Evolutionary conservation across 768 basidiomycete species (phyloP).

Genomic region (Suillus occidentalis): DNA sequence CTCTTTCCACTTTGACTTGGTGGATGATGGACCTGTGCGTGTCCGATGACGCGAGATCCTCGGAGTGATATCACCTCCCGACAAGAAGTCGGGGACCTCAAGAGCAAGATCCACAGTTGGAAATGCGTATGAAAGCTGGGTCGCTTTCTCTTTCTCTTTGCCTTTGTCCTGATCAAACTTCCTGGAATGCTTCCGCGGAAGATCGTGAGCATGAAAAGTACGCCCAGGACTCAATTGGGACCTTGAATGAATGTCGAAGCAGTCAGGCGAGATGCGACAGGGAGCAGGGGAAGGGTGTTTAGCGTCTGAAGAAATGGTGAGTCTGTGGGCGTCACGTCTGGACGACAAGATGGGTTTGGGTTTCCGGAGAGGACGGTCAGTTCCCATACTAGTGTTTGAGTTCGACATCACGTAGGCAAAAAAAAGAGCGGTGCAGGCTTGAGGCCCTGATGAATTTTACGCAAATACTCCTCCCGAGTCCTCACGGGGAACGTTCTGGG

Average conservation of each 20-base stretch:
- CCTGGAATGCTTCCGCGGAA: slow-evolving; percentile 25
- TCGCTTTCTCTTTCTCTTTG: slow-evolving; percentile 28
- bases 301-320: slow-evolving; percentile 17
- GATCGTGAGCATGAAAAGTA: slow-evolving; percentile 11
- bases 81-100: slow-evolving; percentile 26
- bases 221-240: slow-evolving; percentile 39
- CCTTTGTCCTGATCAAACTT: slow-evolving; percentile 25
- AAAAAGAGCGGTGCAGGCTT: not conserved
- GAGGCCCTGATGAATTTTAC: slow-evolving; percentile 2
- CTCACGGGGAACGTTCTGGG: not conserved
- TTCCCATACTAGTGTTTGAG: slow-evolving; percentile 13
- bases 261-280: slow-evolving; percentile 31
- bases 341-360: slow-evolving; percentile 60
- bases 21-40: slow-evolving; percentile 55
- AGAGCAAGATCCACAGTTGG: slow-evolving; percentile 27
- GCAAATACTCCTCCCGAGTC: not conserved
- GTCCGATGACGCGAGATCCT: slow-evolving; percentile 51
- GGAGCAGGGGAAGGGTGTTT: slow-evolving; percentile 15
- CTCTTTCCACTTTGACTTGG: slow-evolving; percentile 42
- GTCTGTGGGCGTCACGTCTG: slow-evolving; percentile 46
- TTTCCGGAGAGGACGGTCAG: slow-evolving; percentile 47
- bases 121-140: slow-evolving; percentile 23
- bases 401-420: slow-evolving; percentile 20
- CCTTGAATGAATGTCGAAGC: slow-evolving; percentile 48
- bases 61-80: slow-evolving; percentile 33